A percentile compares a stretch with the other conserved stretches of the same genome.
These are phyloP conservation scores for Tetrastigma voinierianum DNA, from an alignment of 164 flowering plant genomes.

Conservation along the genomic window DNA sequence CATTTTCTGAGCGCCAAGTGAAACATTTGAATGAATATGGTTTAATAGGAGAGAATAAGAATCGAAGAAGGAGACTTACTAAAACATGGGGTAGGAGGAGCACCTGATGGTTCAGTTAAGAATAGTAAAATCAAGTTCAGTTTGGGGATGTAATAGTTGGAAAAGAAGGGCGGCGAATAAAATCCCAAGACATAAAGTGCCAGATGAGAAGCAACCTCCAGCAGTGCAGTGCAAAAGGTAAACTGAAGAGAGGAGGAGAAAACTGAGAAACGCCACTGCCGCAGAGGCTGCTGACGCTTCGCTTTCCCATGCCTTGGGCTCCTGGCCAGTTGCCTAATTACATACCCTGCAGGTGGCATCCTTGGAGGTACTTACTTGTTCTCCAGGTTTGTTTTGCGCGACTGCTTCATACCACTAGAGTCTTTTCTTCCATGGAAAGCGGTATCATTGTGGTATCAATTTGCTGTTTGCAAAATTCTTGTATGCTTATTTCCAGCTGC, in stretches of 20 bases:
- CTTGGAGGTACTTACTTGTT: too few relatives aligned
- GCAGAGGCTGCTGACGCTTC: constrained; percentile 38
- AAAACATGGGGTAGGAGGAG: constrained; percentile 32
- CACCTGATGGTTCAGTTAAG: constrained; percentile 17
- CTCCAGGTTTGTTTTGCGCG: too few relatives aligned
- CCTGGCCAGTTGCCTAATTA: constrained; percentile 34
- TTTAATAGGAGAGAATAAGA: constrained; percentile 12
- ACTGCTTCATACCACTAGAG: too few relatives aligned
- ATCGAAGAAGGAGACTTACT: constrained; percentile 7
- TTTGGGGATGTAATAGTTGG: constrained; percentile 64
- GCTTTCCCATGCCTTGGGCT: constrained; percentile 38
- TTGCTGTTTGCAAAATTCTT: too few relatives aligned
- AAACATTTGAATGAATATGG: constrained; percentile 7
- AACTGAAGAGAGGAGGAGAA: constrained; percentile 28
- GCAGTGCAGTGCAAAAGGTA: constrained; percentile 18
- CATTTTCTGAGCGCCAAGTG: constrained; percentile 26
- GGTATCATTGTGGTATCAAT: too few relatives aligned
- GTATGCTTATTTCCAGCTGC: too few relatives aligned
- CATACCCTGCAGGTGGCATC: too few relatives aligned
- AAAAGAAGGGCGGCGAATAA: constrained; percentile 6
- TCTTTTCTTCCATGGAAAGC: too few relatives aligned
- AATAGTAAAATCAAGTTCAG: constrained; percentile 17
- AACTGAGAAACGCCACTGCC: constrained; percentile 36
- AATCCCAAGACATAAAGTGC: constrained; percentile 4
- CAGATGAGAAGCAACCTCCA: constrained; percentile 10